Conservation (phyloP, 768 basidiomycete species). For the Tricholoma saponaceum region DNA sequence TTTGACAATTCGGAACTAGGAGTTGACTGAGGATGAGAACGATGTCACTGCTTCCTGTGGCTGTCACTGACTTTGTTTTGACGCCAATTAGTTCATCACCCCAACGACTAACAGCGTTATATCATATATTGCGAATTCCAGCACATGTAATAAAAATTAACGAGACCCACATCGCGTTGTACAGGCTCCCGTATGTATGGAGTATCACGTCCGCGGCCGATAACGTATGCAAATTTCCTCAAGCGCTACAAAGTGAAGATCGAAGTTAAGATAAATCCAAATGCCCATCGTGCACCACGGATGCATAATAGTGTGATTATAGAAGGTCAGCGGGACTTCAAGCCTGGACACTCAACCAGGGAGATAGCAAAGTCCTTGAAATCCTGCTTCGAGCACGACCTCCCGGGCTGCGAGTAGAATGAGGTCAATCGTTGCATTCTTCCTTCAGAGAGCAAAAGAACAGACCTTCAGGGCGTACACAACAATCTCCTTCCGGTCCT, state of each 20-base stretch:
- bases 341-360: constrained; percentile 35
- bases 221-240: neutral
- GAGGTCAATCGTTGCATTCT: neutral
- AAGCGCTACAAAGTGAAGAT: neutral
- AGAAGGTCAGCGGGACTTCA: constrained; percentile 12
- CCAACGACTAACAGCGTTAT: too few relatives aligned
- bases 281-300: neutral
- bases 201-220: neutral
- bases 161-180: neutral
- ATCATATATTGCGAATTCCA: neutral
- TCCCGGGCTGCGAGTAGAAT: constrained; percentile 33
- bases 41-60: too few relatives aligned
- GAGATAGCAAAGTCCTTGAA: constrained; percentile 50
- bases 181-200: neutral
- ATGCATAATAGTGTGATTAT: too few relatives aligned
- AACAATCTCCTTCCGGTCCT: constrained; percentile 39
- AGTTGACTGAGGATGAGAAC: too few relatives aligned
- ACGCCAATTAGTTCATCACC: too few relatives aligned
- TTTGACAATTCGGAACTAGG: too few relatives aligned
- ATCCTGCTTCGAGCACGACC: constrained; percentile 47
- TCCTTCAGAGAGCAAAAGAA: neutral
- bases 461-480: constrained; percentile 65
- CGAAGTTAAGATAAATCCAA: neutral
- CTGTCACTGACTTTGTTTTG: too few relatives aligned
- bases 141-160: neutral